Percentiles rank a stretch among this genome's conserved stretches.
phyloP scores from a whole-genome alignment of 495 filamentous ascomycete genomes.

The Lasiosphaeria miniovina region DNA sequence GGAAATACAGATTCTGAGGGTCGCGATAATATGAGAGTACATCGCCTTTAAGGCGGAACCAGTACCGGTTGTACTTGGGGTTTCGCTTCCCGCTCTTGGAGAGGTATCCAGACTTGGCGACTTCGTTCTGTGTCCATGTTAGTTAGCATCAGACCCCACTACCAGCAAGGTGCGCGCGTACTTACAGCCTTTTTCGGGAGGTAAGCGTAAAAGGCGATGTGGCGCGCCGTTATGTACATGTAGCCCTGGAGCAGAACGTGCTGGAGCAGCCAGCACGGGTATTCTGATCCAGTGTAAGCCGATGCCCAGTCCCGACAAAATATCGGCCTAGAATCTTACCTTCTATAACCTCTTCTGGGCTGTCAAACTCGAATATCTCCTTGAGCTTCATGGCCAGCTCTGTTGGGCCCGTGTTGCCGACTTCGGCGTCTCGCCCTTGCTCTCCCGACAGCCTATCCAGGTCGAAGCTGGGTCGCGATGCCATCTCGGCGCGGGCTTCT shows the following conservation, averaged over 20 bases:
- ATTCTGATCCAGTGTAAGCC: conserved; percentile 56
- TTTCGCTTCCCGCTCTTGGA: conserved; percentile 87
- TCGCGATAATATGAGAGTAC: conserved; percentile 91
- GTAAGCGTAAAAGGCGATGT: conserved; percentile 97
- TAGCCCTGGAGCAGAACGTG: conserved; percentile 91
- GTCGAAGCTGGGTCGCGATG: conserved; percentile 51
- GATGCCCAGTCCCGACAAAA: conserved; percentile 2
- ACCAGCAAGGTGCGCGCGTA: conserved; percentile 4
- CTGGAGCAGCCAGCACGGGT: conserved; percentile 90
- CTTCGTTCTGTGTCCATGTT: conserved; percentile 57
- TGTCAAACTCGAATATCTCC: conserved; percentile 86
- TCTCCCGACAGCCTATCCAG: conserved; percentile 40
- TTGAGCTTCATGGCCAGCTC: conserved; percentile 66
- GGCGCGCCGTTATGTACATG: conserved; percentile 91
- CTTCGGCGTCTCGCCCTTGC: conserved; percentile 25
- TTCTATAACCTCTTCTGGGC: conserved; percentile 78
- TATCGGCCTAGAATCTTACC: conserved; percentile 41
- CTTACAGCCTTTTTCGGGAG: conserved; percentile 82
- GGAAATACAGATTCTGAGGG: conserved; percentile 85
- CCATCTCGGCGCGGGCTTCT: conserved; percentile 70
- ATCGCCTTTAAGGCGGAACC: conserved; percentile 94
- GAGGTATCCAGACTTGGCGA: conserved; percentile 84
- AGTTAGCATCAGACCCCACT: conserved; percentile 15
- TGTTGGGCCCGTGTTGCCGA: conserved; percentile 38
- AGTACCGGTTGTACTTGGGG: conserved; percentile 87